Percentiles rank a stretch among this genome's conserved stretches.
phyloP scores from a whole-genome alignment of 2,329 filamentous ascomycete genomes.

The Sporothrix dimorphospora region DNA sequence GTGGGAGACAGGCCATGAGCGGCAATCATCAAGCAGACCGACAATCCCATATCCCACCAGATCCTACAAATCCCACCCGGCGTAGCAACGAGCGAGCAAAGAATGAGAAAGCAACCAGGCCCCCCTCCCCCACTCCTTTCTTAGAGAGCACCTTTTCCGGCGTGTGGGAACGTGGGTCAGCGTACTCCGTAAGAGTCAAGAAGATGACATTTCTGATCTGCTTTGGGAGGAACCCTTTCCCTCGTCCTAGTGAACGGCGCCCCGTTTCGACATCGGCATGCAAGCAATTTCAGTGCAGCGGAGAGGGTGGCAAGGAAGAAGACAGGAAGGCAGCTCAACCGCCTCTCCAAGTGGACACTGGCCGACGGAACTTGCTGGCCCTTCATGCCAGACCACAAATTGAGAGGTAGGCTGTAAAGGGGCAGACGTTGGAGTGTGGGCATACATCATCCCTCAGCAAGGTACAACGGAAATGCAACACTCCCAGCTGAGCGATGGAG shows the following conservation, averaged over 20 bases:
- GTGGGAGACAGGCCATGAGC: not conserved
- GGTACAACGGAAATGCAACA: not conserved
- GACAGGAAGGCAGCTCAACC: not conserved
- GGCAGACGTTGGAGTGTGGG: not conserved
- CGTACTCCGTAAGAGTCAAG: not conserved
- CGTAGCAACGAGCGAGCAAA: slow-evolving; percentile 8
- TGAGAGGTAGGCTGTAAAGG: not conserved
- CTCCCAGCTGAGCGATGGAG: not conserved
- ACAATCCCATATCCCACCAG: slow-evolving; percentile 20
- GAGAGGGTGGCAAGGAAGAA: not conserved
- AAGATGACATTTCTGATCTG: not conserved
- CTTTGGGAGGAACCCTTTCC: not conserved
- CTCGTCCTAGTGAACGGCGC: not conserved
- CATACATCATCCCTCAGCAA: not conserved
- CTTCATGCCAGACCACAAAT: not conserved
- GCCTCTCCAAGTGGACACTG: not conserved
- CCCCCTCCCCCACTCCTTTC: not conserved
- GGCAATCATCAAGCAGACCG: slow-evolving; percentile 6
- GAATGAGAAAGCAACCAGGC: slow-evolving; percentile 7
- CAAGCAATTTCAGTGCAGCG: not conserved
- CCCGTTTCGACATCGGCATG: slow-evolving; percentile 9
- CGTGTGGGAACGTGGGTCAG: slow-evolving; percentile 10
- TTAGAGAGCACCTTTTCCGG: not conserved
- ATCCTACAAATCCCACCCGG: slow-evolving; percentile 9
- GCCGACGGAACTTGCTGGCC: not conserved